Percentiles rank a stretch among this genome's conserved stretches.
phyloP scores from a whole-genome alignment of 495 filamentous ascomycete genomes.

The Opeltia flavorubescens region DNA sequence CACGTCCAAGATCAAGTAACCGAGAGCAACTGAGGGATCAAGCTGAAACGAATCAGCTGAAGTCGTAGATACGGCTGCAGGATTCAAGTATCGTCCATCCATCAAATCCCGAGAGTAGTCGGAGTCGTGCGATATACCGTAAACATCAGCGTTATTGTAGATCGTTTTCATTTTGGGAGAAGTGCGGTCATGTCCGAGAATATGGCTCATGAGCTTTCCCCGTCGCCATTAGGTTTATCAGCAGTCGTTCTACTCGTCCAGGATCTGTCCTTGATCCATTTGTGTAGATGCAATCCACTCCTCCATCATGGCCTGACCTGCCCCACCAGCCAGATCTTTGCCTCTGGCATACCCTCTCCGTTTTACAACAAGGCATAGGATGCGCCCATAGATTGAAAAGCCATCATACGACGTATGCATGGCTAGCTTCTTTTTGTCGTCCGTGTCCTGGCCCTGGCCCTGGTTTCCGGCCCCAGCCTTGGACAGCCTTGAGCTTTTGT shows the following conservation, averaged over 20 bases:
- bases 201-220: no score
- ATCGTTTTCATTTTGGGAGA: no score
- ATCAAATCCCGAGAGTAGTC: no score
- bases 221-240: neutral
- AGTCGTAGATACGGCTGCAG: no score
- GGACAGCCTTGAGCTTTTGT: neutral
- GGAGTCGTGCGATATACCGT: no score
- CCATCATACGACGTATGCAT: constrained; percentile 84
- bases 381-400: constrained; percentile 84
- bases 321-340: constrained; percentile 19
- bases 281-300: constrained; percentile 78
- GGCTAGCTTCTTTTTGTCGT: constrained; percentile 81
- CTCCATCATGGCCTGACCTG: constrained; percentile 74
- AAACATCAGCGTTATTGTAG: no score
- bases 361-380: constrained; percentile 83
- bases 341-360: constrained; percentile 36
- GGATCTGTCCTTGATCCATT: constrained; percentile 7
- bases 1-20: no score
- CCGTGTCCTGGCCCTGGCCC: constrained; percentile 24
- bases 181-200: no score
- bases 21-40: no score
- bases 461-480: neutral
- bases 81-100: no score
- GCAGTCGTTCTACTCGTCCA: constrained; percentile 3
- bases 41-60: no score